Evolutionary conservation across 257 asterid genomes (phyloP).

Genomic region (Euphrasia confusa): DNA sequence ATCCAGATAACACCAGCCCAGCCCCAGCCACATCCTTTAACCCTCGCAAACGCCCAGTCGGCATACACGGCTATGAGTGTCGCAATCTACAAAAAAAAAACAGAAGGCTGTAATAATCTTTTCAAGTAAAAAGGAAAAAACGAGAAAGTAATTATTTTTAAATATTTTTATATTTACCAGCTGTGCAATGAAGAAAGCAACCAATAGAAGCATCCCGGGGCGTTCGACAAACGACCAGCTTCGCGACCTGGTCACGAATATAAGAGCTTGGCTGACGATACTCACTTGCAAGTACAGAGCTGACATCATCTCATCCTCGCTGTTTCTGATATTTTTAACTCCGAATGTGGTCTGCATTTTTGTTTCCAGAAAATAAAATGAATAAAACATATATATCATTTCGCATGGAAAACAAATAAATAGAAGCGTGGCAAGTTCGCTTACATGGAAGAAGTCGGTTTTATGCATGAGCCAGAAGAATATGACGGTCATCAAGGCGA

Average conservation of each 20-base stretch:
- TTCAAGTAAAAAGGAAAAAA: background rate
- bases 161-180: constrained; percentile 45
- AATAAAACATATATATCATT: constrained; percentile 1
- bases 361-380: background rate
- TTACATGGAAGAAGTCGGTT: constrained; percentile 73
- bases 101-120: too few species aligned
- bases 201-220: constrained; percentile 62
- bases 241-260: constrained; percentile 87
- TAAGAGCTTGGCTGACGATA: constrained; percentile 89
- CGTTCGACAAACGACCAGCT: constrained; percentile 87
- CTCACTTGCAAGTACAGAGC: constrained; percentile 96
- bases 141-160: background rate
- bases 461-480: constrained; percentile 78
- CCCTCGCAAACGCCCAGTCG: constrained; percentile 78
- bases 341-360: constrained; percentile 69
- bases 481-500: constrained; percentile 84
- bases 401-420: background rate
- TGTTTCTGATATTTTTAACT: constrained; percentile 45
- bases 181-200: constrained; percentile 75
- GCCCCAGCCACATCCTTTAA: constrained; percentile 95
- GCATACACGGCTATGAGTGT: constrained; percentile 93
- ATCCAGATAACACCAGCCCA: constrained; percentile 99
- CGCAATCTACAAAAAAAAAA: constrained; percentile 50
- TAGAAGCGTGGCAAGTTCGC: constrained; percentile 4
- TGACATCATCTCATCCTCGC: constrained; percentile 77